These are phyloP conservation scores for Phytophthora ramorum DNA, from an alignment of 352 stramenopile genomes.

Conservation along the genomic window DNA sequence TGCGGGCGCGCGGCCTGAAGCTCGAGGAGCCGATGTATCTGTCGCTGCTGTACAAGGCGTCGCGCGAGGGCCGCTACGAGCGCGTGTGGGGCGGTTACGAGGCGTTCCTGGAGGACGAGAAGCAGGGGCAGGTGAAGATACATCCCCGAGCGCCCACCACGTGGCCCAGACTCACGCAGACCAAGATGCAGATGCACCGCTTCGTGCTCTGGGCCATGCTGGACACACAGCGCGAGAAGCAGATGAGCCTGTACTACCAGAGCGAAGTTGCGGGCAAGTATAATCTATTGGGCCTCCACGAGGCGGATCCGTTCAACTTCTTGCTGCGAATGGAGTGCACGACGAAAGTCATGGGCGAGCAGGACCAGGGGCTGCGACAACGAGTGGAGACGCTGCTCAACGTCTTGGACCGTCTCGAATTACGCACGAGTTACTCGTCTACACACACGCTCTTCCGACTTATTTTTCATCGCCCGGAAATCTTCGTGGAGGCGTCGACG, in stretches of 20 bases:
- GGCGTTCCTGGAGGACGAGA: slow-evolving; percentile 48
- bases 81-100: slow-evolving; percentile 48
- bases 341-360: slow-evolving; percentile 43
- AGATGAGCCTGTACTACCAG: slow-evolving; percentile 54
- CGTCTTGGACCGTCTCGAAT: slow-evolving; percentile 44
- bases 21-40: slow-evolving; percentile 56
- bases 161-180: slow-evolving; percentile 48
- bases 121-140: slow-evolving; percentile 26
- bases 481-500: slow-evolving; percentile 42
- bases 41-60: slow-evolving; percentile 72
- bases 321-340: slow-evolving; percentile 71
- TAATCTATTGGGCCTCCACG: slow-evolving; percentile 56
- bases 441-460: slow-evolving; percentile 66
- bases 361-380: slow-evolving; percentile 32
- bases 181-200: slow-evolving; percentile 66
- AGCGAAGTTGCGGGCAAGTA: slow-evolving; percentile 45
- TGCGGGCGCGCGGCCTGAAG: slow-evolving; percentile 17
- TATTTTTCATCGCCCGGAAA: slow-evolving; percentile 56
- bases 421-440: slow-evolving; percentile 69
- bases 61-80: slow-evolving; percentile 38
- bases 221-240: slow-evolving; percentile 30
- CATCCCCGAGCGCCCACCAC: slow-evolving; percentile 33
- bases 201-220: slow-evolving; percentile 75
- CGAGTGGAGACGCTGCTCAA: slow-evolving; percentile 58
- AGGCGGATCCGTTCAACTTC: slow-evolving; percentile 75